Base-by-base conservation (phyloP, 352 stramenopile genomes). In the Bremia lactucae region DNA sequence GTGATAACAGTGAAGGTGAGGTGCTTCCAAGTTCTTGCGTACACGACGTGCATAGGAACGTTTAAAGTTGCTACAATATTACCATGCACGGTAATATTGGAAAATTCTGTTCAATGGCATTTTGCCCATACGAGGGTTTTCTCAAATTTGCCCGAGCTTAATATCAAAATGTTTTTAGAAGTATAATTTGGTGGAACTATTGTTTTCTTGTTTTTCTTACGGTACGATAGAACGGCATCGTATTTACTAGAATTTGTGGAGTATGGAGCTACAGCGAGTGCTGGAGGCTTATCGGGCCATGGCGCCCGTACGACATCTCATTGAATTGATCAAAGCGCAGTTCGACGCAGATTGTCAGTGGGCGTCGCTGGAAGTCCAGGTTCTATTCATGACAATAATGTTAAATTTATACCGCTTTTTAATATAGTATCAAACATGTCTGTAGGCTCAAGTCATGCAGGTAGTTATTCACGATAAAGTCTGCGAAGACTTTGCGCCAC, bases 221-320 rank as follows among this genome's bases (percentile, higher is more conserved):
- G n/a, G n/a, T n/a, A n/a, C n/a, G n/a, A n/a, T n/a, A n/a, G n/a
- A n/a, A n/a, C n/a, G n/a, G n/a, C n/a, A n/a, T n/a, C n/a, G n/a
- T n/a, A n/a, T n/a, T n/a, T n/a, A n/a, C n/a, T n/a, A n/a, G 24
- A 29, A 29, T 29, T 29, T 29, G 24, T 11, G 8, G 29, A 39
- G 37, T 29, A 42, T 7, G 21, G 52, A 60, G 47, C 40, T 82
- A 44, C 59, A 56, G 52, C 37, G 29, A 37, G 49, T 84, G 22
- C 40, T 86, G 14, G 64, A 76, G 28, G 65, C 66, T 14, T 90
- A 86, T 58, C 65, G 77, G 9, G 68, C 68, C 1, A 83, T 86
- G 74, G 38, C 66, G 11, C 72, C 77, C 2, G 65, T 77, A 14
- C 61, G 65, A 21, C 34, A 57, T 1, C 22, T 86, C 7, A 40